Conservation (phyloP, 495 filamentous ascomycete genomes). For the Hypoxylon lienhwacheense region DNA sequence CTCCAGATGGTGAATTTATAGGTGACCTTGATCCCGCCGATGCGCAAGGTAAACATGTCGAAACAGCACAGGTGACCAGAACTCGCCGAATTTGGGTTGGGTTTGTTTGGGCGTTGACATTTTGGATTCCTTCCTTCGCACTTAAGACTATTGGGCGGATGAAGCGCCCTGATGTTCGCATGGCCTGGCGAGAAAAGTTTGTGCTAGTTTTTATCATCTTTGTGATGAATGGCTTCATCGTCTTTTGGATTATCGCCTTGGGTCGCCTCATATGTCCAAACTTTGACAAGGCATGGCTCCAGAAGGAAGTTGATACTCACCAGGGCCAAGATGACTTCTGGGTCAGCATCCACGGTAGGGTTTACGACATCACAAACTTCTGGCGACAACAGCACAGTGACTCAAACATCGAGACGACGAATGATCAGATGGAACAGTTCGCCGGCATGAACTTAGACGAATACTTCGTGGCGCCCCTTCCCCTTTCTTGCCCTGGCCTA, state of each 20-base stretch:
- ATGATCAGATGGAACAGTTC: constrained; percentile 70
- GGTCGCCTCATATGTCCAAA: constrained; percentile 86
- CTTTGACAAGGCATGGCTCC: constrained; percentile 85
- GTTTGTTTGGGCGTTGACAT: constrained; percentile 83
- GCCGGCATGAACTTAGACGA: constrained; percentile 75
- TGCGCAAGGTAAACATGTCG: constrained; percentile 73
- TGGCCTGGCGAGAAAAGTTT: constrained; percentile 96
- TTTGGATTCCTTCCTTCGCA: constrained; percentile 89
- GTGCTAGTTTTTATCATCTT: constrained; percentile 79
- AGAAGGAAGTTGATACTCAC: constrained; percentile 70
- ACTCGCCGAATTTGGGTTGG: constrained; percentile 75
- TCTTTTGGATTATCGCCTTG: constrained; percentile 92
- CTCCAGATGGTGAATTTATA: constrained; percentile 59
- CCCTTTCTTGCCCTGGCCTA: constrained; percentile 68
- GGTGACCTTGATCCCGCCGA: constrained; percentile 70
- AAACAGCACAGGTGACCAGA: constrained; percentile 63
- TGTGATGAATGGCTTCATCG: constrained; percentile 76
- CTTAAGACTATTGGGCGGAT: constrained; percentile 85
- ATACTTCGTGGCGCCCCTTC: constrained; percentile 84
- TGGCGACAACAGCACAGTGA: constrained; percentile 83
- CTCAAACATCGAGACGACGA: constrained; percentile 57
- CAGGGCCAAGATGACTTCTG: constrained; percentile 74
- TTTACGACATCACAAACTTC: constrained; percentile 91
- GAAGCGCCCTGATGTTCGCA: constrained; percentile 94
- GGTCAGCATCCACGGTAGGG: constrained; percentile 83